These are phyloP conservation scores for Sesbania bispinosa DNA, from an alignment of 306 rosid genomes.

Conservation along the genomic window DNA sequence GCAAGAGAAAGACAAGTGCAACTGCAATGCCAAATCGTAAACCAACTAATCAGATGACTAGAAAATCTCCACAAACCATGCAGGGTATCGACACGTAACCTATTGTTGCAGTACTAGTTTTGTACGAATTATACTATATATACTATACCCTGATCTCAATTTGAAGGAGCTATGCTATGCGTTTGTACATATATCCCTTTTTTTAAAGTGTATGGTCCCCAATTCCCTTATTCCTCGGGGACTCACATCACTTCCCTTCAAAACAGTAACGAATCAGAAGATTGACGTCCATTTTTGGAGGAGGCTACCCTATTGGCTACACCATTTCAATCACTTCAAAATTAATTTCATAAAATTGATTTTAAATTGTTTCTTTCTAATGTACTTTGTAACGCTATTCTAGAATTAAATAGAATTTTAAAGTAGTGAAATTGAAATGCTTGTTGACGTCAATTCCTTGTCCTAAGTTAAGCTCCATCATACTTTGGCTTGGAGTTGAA, in stretches of 20 bases:
- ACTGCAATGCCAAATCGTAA: neutral
- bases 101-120: neutral
- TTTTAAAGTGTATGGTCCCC: constrained; percentile 28
- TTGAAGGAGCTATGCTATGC: neutral
- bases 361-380: no score
- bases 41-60: neutral
- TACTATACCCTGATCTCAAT: neutral
- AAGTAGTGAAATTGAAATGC: neutral
- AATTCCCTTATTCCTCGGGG: neutral
- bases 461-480: neutral
- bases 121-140: no score
- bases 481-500: neutral
- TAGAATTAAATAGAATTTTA: neutral
- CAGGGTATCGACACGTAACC: constrained; percentile 34
- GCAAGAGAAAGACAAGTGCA: constrained; percentile 5
- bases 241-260: constrained; percentile 13
- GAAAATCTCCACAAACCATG: constrained; percentile 17
- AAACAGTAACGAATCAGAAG: constrained; percentile 20
- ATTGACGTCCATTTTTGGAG: neutral
- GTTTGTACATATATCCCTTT: constrained; percentile 6
- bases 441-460: constrained; percentile 11
- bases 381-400: no score
- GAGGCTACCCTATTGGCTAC: neutral
- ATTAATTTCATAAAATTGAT: no score
- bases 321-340: no score